phyloP scores from a whole-genome alignment of 148 eudicot species.

The Rhododendron henanense region DNA sequence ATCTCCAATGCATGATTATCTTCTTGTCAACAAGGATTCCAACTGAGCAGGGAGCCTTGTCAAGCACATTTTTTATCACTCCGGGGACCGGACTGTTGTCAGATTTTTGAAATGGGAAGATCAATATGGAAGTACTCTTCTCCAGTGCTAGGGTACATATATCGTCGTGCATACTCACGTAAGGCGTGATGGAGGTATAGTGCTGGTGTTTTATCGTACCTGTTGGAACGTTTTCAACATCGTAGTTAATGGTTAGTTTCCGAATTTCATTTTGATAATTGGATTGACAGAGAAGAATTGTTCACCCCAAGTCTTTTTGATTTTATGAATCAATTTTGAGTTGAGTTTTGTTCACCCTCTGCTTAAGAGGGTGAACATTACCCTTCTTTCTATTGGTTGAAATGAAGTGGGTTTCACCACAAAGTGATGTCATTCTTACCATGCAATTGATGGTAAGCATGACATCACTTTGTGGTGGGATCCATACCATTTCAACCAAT shows the following conservation, averaged over 20 bases:
- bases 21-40: conserved; percentile 11
- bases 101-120: conserved; percentile 15
- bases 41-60: conserved; percentile 19
- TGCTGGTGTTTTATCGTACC: neutral
- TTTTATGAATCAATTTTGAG: neutral
- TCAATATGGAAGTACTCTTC: conserved; percentile 5
- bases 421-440: too few relatives aligned
- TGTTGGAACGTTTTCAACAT: neutral
- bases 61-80: conserved; percentile 10
- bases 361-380: too few relatives aligned
- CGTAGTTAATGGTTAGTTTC: neutral
- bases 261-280: neutral
- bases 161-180: conserved; percentile 14
- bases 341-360: too few relatives aligned
- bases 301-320: neutral
- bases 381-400: too few relatives aligned
- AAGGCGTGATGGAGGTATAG: conserved; percentile 15
- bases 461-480: too few relatives aligned
- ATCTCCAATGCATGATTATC: conserved; percentile 5
- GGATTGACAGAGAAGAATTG: neutral
- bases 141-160: conserved; percentile 15
- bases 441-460: too few relatives aligned
- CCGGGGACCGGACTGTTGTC: neutral
- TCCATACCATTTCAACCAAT: too few relatives aligned
- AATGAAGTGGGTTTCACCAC: too few relatives aligned